Evolutionary conservation across 139 green algal genomes (phyloP).

Genomic region (Picochlorum sp.): DNA sequence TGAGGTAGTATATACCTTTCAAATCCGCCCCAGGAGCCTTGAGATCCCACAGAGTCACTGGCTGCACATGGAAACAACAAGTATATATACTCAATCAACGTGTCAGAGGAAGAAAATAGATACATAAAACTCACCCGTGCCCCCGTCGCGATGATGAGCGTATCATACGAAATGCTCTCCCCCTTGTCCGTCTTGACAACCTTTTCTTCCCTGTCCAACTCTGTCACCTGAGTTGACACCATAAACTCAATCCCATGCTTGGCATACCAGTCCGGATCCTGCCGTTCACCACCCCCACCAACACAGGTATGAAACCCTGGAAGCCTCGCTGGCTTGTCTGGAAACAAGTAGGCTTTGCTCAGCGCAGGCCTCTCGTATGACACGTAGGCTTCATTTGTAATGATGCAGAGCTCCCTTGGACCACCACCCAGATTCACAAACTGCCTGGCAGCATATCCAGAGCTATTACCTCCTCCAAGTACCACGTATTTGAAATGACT

Average conservation of each 20-base stretch:
- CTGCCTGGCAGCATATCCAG: slow-evolving; percentile 56
- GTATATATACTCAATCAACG: too few species aligned
- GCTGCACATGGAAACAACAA: neutral
- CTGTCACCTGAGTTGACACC: slow-evolving; percentile 43
- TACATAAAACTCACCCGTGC: slow-evolving; percentile 17
- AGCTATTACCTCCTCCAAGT: slow-evolving; percentile 62
- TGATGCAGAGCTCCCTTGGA: slow-evolving; percentile 54
- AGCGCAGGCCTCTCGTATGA: slow-evolving; percentile 86
- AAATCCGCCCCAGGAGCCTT: slow-evolving; percentile 60
- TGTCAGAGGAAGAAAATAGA: neutral
- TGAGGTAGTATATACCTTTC: slow-evolving; percentile 69
- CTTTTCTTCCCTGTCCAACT: slow-evolving; percentile 50
- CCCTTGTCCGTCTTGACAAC: slow-evolving; percentile 46
- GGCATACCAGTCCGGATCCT: slow-evolving; percentile 68
- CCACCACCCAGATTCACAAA: slow-evolving; percentile 47
- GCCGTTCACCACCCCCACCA: slow-evolving; percentile 74
- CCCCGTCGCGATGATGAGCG: slow-evolving; percentile 80
- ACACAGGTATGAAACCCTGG: slow-evolving; percentile 93
- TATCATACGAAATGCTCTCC: slow-evolving; percentile 59
- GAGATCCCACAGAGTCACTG: slow-evolving; percentile 59
- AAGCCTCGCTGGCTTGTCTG: slow-evolving; percentile 55
- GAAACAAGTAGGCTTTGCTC: slow-evolving; percentile 80
- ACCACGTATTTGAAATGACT: slow-evolving; percentile 30
- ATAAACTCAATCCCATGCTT: slow-evolving; percentile 68
- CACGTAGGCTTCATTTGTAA: slow-evolving; percentile 55